Base-by-base conservation (phyloP, 345 rosid species). In the Melastoma malabathricum region DNA sequence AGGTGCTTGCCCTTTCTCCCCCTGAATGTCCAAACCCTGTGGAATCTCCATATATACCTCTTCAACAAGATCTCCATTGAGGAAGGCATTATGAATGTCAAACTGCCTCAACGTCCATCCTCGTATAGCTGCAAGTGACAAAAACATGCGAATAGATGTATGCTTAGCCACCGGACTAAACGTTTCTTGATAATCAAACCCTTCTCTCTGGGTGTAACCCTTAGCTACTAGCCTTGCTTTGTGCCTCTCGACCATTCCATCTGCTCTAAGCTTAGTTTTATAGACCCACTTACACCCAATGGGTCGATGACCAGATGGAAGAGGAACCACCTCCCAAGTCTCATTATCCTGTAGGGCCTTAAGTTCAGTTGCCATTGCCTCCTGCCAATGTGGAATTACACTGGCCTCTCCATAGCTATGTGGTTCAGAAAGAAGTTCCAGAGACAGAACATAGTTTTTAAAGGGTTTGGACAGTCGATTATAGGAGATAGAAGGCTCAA, bases 221-320 rank as follows among this genome's bases (percentile, higher is more conserved):
- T 44, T 44, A 13, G 15, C 15, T 6, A 44, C 15, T 5, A 44
- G 47, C 18, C 47, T 0, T 5, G 47, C 47, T 13, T 44, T 44
- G 15, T 7, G 18, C 8, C 15, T 4, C 1, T 44, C 47, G 10
- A 43, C 10, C 15, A n/a, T 12, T 2, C 46, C 46, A 43, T 43
- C 6, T 6, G 46, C 46, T n/a, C 12, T 43, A n/a, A 12, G 9
- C 12, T 15, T 13, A 15, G 27, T 6, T 18, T 51, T 51, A 39
- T 51, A 51, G 2, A 51, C 55, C 55, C 55, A 51, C 10, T 51
- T 51, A 0, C 39, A 51, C 13, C 41, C 55, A 0, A 51, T 23
- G 15, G 55, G 41, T 18, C 13, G 6, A 1, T 18, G 9, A 48
- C 20, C 19, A 9, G 51, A 20, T 16, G 51, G 25, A 6, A 48